Evolutionary conservation across 2,329 filamentous ascomycete species (phyloP).

Genomic region (Aphanoascus verrucosus): DNA sequence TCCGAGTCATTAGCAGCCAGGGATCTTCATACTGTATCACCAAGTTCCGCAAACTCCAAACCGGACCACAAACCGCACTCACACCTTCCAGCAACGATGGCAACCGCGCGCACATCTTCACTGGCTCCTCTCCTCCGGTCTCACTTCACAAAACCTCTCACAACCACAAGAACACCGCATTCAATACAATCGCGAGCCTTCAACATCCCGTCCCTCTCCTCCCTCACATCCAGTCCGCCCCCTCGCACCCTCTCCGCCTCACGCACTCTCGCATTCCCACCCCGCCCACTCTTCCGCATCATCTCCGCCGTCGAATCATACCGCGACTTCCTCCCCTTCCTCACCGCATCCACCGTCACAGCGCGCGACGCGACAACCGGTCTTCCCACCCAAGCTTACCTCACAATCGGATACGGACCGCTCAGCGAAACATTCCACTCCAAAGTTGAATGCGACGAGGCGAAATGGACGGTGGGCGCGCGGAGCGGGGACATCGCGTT

Average conservation of each 20-base stretch:
- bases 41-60: too few species aligned
- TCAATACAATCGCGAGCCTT: conserved; percentile 13
- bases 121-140: not conserved
- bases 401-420: conserved; percentile 76
- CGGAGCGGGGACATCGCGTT: conserved; percentile 33
- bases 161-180: not conserved
- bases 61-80: too few species aligned
- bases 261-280: conserved; percentile 65
- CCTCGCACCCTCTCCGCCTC: conserved; percentile 60
- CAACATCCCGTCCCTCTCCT: conserved; percentile 15
- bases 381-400: conserved; percentile 59
- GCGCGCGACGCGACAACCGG: conserved; percentile 49
- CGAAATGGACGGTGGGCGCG: conserved; percentile 59
- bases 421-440: conserved; percentile 77
- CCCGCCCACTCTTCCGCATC: conserved; percentile 62
- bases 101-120: not conserved
- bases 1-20: too few species aligned
- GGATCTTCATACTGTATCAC: too few species aligned
- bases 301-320: conserved; percentile 86
- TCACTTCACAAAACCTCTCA: conserved; percentile 8
- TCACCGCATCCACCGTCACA: conserved; percentile 65
- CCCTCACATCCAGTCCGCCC: conserved; percentile 26
- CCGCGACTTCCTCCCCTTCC: conserved; percentile 82
- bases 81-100: not conserved
- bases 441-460: conserved; percentile 65